Base-by-base conservation (phyloP, 2,329 filamentous ascomycete species). In the Fusarium avenaceum region DNA sequence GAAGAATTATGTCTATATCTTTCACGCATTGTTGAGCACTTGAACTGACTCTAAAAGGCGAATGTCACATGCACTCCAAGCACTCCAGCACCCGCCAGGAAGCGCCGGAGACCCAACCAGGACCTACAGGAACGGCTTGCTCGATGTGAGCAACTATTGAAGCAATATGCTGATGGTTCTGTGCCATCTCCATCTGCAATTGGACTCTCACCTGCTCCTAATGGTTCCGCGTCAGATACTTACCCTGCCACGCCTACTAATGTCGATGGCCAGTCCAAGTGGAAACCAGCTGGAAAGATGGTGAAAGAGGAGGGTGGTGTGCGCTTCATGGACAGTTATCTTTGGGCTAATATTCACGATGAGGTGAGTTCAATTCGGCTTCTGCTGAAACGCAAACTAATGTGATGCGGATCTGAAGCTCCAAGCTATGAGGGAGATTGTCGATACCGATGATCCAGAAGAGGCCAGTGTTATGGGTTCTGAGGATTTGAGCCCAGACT, bases 71-170 rank as follows among this genome's bases (percentile, higher is more conserved):
- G 87, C 70, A 87, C 84, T 13, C 86, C 87, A 6, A 88, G 86
- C 67, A 88, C 84, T 20, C 87, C 87, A 2, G 87, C 87, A 9
- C 86, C 86, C 7, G 84, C 86, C 28, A 84, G 86, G 58, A 89
- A 88, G 78, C 83, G 87, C 40, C 80, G 85, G 65, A 80, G 86
- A 47, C 87, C 87, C 11, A 88, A 89, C 53, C 86, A 89, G 70
- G 87, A 89, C 70, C 81, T 89, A 14, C 86, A 89, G 70, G 86
- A 89, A 75, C 82, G 87, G 39, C 79, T 89, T 35, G 85, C 86
- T 6, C 80, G 86, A 56, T 88, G 86, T 66, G 87, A 89, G 70
- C 84, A 86, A 66, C 77, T 89, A 39, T 76, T 88, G 22, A 87
- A 86, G 67, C 84, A 86, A 61, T 88, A 89, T 76, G 85, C 85